A percentile compares a stretch with the other conserved stretches of the same genome.
Conservation (phyloP, 2,329 filamentous ascomycete species). For the Ophiosphaerella herpotricha region DNA sequence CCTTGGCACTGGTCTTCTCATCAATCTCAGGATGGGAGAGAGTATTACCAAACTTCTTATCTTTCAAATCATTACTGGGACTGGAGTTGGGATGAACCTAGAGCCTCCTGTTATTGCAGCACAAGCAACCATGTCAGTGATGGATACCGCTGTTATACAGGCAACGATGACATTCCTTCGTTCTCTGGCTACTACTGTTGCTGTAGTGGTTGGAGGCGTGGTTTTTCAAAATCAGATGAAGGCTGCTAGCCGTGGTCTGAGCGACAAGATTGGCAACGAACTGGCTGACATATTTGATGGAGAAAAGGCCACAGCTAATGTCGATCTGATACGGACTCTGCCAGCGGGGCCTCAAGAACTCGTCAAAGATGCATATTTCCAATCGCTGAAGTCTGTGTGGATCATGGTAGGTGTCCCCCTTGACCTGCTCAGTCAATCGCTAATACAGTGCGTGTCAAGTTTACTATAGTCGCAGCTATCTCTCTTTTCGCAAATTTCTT, state of each 20-base stretch:
- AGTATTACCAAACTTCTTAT: conserved; percentile 47
- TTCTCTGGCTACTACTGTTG: no score
- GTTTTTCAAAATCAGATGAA: conserved; percentile 60
- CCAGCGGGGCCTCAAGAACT: conserved; percentile 47
- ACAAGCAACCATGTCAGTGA: conserved; percentile 38
- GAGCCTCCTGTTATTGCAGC: conserved; percentile 61
- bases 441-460: conserved; percentile 2
- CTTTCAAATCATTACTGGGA: conserved; percentile 56
- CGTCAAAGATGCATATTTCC: conserved; percentile 41
- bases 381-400: conserved; percentile 10
- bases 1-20: conserved; percentile 43
- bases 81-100: conserved; percentile 59
- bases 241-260: conserved; percentile 53
- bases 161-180: no score
- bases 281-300: conserved; percentile 57
- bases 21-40: conserved; percentile 33
- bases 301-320: conserved; percentile 60
- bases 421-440: not conserved
- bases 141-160: no score
- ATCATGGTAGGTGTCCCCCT: conserved; percentile 10
- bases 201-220: not conserved
- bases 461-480: conserved; percentile 7
- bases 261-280: conserved; percentile 53
- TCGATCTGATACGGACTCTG: conserved; percentile 57
- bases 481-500: conserved; percentile 11